These are phyloP conservation scores for Mycena epipterygia DNA, from an alignment of 768 basidiomycete genomes.

Conservation along the genomic window DNA sequence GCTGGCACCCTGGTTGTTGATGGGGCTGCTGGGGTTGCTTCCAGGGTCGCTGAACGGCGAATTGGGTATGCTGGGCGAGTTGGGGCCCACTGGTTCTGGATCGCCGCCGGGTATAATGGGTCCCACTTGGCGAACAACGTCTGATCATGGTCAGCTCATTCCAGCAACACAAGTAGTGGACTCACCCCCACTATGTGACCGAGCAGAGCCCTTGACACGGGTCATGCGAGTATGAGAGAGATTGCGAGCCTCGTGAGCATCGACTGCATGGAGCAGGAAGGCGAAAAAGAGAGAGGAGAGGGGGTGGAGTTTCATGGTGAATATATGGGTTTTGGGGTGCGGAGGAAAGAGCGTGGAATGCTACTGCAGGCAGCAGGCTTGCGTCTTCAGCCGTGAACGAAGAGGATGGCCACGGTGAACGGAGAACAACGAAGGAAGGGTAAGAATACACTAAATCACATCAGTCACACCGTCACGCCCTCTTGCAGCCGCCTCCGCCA, in stretches of 20 bases:
- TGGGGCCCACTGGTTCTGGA: too few species aligned
- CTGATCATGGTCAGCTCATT: background rate
- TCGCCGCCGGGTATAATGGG: too few species aligned
- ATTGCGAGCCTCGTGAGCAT: constrained; percentile 35
- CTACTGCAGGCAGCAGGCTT: constrained; percentile 17
- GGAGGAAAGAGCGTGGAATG: constrained; percentile 21
- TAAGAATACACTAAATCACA: background rate
- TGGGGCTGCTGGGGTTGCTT: background rate
- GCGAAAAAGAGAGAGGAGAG: constrained; percentile 20
- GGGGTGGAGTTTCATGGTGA: constrained; percentile 32
- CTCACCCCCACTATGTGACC: background rate
- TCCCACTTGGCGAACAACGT: background rate
- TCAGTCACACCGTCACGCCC: constrained; percentile 3
- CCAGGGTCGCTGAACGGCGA: background rate
- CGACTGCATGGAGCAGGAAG: constrained; percentile 34
- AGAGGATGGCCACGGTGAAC: constrained; percentile 16
- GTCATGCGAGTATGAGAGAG: constrained; percentile 20
- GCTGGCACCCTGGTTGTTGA: background rate
- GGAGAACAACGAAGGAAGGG: background rate
- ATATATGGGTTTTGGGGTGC: background rate
- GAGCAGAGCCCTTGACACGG: background rate
- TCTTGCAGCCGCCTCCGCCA: background rate
- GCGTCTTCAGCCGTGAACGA: background rate
- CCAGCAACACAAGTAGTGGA: background rate
- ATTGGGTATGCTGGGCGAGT: background rate